phyloP scores from a whole-genome alignment of 805 yeast genomes.

The Citeromyces matritensis region DNA sequence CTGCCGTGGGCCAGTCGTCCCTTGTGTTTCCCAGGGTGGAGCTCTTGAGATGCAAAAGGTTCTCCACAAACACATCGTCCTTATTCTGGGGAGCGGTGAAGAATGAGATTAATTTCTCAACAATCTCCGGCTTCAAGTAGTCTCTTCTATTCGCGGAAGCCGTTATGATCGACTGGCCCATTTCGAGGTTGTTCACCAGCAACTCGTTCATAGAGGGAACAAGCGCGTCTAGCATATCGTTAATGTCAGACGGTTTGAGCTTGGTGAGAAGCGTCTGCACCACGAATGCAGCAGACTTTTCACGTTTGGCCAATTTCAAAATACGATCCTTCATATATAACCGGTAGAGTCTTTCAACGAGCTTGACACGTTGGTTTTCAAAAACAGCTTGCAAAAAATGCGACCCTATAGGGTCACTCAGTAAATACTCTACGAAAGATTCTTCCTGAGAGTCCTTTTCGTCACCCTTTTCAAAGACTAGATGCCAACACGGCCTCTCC shows the following conservation, averaged over 20 bases:
- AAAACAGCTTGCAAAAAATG: constrained; percentile 74
- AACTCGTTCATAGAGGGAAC: constrained; percentile 53
- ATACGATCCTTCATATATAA: constrained; percentile 65
- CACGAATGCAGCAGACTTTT: constrained; percentile 74
- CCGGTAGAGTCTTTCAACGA: constrained; percentile 54
- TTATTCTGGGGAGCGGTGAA: constrained; percentile 18
- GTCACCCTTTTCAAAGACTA: constrained; percentile 34
- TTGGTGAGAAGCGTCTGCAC: constrained; percentile 56
- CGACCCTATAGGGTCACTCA: constrained; percentile 85
- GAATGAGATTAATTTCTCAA: constrained; percentile 29
- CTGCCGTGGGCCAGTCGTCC: constrained; percentile 88
- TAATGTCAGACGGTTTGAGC: constrained; percentile 48
- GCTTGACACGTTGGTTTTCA: constrained; percentile 48
- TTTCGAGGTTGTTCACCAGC: constrained; percentile 53
- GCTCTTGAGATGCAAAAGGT: constrained; percentile 42
- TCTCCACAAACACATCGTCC: constrained; percentile 41
- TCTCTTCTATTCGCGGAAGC: constrained; percentile 44
- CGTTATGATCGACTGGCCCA: constrained; percentile 51
- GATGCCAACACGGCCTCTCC: constrained; percentile 57
- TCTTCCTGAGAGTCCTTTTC: constrained; percentile 50
- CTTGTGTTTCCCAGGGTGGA: constrained; percentile 73
- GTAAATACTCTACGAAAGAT: constrained; percentile 68
- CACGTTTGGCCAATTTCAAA: constrained; percentile 60
- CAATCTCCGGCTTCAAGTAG: constrained; percentile 45
- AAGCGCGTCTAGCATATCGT: constrained; percentile 43